A percentile compares a stretch with the other conserved stretches of the same genome.
Evolutionary conservation across 2,329 filamentous ascomycete genomes (phyloP).

Genomic region (Diaporthe ilicicola): DNA sequence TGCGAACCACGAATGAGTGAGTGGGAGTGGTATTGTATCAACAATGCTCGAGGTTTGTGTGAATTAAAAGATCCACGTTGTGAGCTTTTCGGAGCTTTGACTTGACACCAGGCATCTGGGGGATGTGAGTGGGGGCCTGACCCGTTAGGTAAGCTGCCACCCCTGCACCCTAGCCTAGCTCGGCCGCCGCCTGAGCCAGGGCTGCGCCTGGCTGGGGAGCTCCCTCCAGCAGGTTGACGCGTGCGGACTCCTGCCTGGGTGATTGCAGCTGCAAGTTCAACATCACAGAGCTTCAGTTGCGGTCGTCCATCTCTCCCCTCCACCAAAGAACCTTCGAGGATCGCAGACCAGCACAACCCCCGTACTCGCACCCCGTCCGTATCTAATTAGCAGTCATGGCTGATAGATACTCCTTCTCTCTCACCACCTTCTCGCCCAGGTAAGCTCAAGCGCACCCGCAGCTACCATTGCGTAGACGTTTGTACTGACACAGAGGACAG

Average conservation of each 20-base stretch:
- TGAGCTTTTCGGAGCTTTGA: conserved; percentile 7
- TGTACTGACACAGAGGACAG: conserved; percentile 57
- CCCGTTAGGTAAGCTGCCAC: conserved; percentile 15
- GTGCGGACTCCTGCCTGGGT: conserved; percentile 17
- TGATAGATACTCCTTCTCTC: conserved; percentile 98
- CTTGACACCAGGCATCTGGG: background rate
- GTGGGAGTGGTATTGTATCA: background rate
- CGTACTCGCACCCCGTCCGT: background rate
- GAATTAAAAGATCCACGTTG: background rate
- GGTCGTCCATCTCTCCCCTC: conserved; percentile 9
- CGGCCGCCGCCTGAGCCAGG: conserved; percentile 1
- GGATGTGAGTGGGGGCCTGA: background rate
- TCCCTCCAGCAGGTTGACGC: conserved; percentile 16
- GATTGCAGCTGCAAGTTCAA: conserved; percentile 12
- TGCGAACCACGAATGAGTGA: background rate
- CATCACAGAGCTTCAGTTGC: conserved; percentile 8
- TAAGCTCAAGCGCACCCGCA: conserved; percentile 56
- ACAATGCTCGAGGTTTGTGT: background rate
- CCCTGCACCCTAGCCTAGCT: background rate
- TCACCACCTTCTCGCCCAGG: conserved; percentile 99
- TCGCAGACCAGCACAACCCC: conserved; percentile 1
- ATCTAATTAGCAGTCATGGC: conserved; percentile 70
- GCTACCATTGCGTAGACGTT: conserved; percentile 33
- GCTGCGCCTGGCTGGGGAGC: conserved; percentile 12
- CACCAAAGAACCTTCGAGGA: background rate